Percentiles rank a stretch among this genome's conserved stretches.
phyloP scores from a whole-genome alignment of 1,139 yeast species.

The Lodderomyces elongisporus region DNA sequence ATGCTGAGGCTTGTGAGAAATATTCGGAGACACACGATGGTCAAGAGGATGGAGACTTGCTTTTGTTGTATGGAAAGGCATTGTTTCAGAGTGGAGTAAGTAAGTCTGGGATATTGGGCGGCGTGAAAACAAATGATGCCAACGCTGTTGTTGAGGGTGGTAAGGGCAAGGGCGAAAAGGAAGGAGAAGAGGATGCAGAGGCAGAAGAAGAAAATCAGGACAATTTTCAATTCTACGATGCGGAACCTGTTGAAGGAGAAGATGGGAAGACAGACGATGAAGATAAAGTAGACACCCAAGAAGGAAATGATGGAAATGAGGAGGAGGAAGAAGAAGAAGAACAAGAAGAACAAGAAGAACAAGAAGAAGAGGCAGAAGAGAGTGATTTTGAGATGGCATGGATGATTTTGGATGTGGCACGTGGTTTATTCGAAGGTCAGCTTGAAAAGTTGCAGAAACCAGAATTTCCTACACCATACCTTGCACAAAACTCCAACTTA shows the following conservation, averaged over 20 bases:
- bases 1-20: constrained; percentile 69
- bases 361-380: constrained; percentile 29
- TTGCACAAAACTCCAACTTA: constrained; percentile 26
- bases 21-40: constrained; percentile 41
- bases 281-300: constrained; percentile 17
- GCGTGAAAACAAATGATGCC: constrained; percentile 22
- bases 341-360: constrained; percentile 26
- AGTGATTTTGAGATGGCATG: constrained; percentile 83
- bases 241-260: constrained; percentile 35
- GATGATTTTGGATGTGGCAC: constrained; percentile 75
- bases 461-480: constrained; percentile 25
- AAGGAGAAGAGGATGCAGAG: constrained; percentile 12
- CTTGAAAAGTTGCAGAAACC: constrained; percentile 23
- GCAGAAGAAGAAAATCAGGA: constrained; percentile 24
- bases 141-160: constrained; percentile 10
- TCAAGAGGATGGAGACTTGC: constrained; percentile 64
- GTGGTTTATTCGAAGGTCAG: constrained; percentile 55
- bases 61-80: constrained; percentile 75
- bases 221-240: constrained; percentile 54
- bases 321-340: constrained; percentile 20
- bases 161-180: constrained; percentile 19
- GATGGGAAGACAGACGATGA: constrained; percentile 19
- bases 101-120: constrained; percentile 78
- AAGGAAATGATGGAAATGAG: constrained; percentile 29
- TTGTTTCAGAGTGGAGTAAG: constrained; percentile 73